A percentile compares a stretch with the other conserved stretches of the same genome.
phyloP scores from a whole-genome alignment of 1,284 basidiomycete genomes.

The Quambalaria eucalypti region DNA sequence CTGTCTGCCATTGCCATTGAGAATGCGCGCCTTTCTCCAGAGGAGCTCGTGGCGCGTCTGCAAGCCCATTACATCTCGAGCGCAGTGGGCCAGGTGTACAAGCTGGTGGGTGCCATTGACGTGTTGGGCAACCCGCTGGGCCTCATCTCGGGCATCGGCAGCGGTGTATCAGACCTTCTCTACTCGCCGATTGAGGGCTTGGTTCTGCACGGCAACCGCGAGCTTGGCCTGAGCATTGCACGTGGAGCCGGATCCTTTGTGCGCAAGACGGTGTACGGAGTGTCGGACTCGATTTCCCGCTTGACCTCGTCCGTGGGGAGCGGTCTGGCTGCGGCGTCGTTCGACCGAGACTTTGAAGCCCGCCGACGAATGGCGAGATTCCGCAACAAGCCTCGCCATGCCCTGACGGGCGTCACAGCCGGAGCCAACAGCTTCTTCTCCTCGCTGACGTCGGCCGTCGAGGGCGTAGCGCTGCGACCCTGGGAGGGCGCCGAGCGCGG shows the following conservation, averaged over 20 bases:
- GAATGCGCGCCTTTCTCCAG: slow-evolving; percentile 78
- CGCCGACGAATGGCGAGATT: slow-evolving; percentile 77
- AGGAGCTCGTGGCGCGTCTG: slow-evolving; percentile 75
- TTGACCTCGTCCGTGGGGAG: slow-evolving; percentile 95
- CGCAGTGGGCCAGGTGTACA: slow-evolving; percentile 84
- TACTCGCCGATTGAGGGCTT: slow-evolving; percentile 97
- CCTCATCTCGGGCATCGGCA: slow-evolving; percentile 95
- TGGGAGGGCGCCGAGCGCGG: slow-evolving; percentile 91
- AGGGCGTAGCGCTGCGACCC: slow-evolving; percentile 91
- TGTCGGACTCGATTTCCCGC: slow-evolving; percentile 92
- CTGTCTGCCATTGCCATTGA: slow-evolving; percentile 91
- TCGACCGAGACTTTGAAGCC: slow-evolving; percentile 90
- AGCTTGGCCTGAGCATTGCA: slow-evolving; percentile 92
- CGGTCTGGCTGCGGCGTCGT: slow-evolving; percentile 89
- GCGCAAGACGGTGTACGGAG: slow-evolving; percentile 95
- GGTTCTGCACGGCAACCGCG: slow-evolving; percentile 91
- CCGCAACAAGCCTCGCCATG: slow-evolving; percentile 89
- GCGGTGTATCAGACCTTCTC: slow-evolving; percentile 97
- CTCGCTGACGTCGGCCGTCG: slow-evolving; percentile 87
- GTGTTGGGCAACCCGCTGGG: slow-evolving; percentile 78
- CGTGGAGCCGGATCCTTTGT: slow-evolving; percentile 78
- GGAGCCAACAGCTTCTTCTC: slow-evolving; percentile 90
- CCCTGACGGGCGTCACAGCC: slow-evolving; percentile 83
- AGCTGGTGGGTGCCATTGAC: slow-evolving; percentile 91
- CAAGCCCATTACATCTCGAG: slow-evolving; percentile 91